Conservation (phyloP, 306 rosid genomes). For the Heteromeles arbutifolia region DNA sequence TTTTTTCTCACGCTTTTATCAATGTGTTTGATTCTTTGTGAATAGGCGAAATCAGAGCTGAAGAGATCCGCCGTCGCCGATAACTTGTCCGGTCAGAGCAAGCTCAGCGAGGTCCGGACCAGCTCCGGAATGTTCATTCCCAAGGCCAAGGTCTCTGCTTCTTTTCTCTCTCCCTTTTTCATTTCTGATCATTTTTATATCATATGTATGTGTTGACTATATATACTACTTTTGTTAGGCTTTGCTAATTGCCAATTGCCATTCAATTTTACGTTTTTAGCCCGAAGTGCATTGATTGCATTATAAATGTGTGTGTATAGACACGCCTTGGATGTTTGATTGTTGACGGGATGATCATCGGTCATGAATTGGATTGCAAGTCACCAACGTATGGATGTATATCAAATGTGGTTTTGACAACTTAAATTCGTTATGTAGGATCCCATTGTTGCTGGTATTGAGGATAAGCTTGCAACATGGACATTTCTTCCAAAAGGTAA, state of each 20-base stretch:
- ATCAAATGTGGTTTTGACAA: neutral
- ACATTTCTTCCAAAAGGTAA: slow-evolving; percentile 98
- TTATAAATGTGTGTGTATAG: neutral
- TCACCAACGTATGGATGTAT: neutral
- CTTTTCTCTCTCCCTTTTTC: neutral
- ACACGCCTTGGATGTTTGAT: neutral
- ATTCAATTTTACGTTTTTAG: neutral
- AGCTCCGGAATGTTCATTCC: slow-evolving; percentile 95
- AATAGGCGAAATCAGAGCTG: slow-evolving; percentile 83
- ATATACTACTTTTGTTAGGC: neutral
- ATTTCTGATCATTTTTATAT: neutral
- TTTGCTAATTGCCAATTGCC: too few species aligned
- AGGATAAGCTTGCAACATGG: slow-evolving; percentile 92
- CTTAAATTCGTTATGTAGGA: slow-evolving; percentile 46
- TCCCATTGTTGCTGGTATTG: slow-evolving; percentile 82
- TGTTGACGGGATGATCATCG: neutral
- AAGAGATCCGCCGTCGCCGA: slow-evolving; percentile 97
- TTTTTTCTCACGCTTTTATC: neutral
- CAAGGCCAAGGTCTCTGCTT: slow-evolving; percentile 71
- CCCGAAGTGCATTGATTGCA: neutral
- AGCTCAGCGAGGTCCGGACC: slow-evolving; percentile 79
- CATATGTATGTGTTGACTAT: neutral
- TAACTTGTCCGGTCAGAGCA: slow-evolving; percentile 59
- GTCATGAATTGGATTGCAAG: neutral
- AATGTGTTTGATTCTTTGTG: neutral